Base-by-base conservation (phyloP, 257 asterid species). In the Linaria vulgaris region DNA sequence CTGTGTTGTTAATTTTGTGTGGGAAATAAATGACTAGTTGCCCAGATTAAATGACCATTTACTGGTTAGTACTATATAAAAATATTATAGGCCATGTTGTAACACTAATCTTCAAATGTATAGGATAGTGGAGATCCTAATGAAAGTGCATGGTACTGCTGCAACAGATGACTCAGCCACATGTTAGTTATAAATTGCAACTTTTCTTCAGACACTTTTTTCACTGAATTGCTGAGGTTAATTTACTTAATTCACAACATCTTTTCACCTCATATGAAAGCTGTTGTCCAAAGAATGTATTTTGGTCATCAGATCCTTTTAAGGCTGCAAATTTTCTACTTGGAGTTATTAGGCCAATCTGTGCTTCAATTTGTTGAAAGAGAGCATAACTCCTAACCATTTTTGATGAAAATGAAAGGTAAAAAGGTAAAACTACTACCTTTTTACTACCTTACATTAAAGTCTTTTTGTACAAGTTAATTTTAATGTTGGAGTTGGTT, bases 91-190 rank as follows among this genome's bases (percentile, higher is more conserved):
- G 9, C 41, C 58, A 45, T 47, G 56, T 39, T 54, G 50, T 47
- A 15, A n/a, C 25, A n/a, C 45, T 23, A 54, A 66, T 13, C 41
- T 34, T 34, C 9, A 13, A 43, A 31, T 14, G 47, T 31, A 23
- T 56, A 58, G 45, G 19, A 59, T 63, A 81, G 79, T 77, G 78
- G 74, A 24, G 10, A 52, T 67, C 17, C 53, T 58, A 66, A 53
- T 43, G 34, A 50, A 65, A 62, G 58, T 76, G 76, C n/a, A n/a
- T n/a, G n/a, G 73, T 55, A 41, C 23, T 30, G 14, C 69, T 63
- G 73, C 76, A 61, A 54, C 56, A 52, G 61, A 67, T 63, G 81
- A 82, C 59, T 77, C 82, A 75, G 76, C 80, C 78, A 78, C 86
- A 77, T 76, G 84, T 69, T 75, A 68, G 78, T 72, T 76, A 51